These are phyloP conservation scores for Thuja plicata DNA, from an alignment of 83 land plant species.

Conservation along the genomic window DNA sequence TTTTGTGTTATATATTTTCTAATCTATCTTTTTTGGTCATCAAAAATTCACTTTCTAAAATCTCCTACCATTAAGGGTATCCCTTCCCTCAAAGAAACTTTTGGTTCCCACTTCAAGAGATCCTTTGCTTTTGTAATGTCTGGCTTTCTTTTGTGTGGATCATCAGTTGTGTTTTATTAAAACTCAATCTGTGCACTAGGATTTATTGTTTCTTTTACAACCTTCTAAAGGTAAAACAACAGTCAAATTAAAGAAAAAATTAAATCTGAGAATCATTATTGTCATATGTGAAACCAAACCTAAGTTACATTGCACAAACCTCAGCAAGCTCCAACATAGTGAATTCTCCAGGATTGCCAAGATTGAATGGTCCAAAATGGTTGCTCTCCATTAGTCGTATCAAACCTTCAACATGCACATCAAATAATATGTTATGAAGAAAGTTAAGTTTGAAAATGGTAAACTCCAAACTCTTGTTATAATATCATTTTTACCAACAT, in stretches of 20 bases:
- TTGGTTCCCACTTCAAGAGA: constrained; percentile 84
- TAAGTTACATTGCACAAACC: constrained; percentile 23
- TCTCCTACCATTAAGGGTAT: constrained; percentile 79
- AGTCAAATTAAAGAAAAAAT: neutral
- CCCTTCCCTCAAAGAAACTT: constrained; percentile 64
- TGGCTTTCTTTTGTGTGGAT: constrained; percentile 85
- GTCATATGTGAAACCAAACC: neutral
- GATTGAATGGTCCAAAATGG: constrained; percentile 61
- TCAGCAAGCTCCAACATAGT: constrained; percentile 68
- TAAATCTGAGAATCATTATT: neutral
- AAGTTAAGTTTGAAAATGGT: neutral
- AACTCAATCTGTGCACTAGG: constrained; percentile 63
- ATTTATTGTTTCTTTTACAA: constrained; percentile 80
- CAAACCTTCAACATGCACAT: constrained; percentile 52
- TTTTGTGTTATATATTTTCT: no score
- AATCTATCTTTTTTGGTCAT: constrained; percentile 25
- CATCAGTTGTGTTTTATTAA: constrained; percentile 73
- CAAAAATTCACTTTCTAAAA: constrained; percentile 65
- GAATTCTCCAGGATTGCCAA: constrained; percentile 68
- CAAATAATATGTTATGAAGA: neutral
- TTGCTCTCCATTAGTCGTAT: constrained; percentile 52
- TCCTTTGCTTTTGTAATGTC: constrained; percentile 80
- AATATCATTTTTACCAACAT: no score
- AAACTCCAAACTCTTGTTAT: neutral
- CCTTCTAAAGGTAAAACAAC: constrained; percentile 34